These are phyloP conservation scores for Heritiera littoralis DNA, from an alignment of 345 rosid species.

Conservation along the genomic window DNA sequence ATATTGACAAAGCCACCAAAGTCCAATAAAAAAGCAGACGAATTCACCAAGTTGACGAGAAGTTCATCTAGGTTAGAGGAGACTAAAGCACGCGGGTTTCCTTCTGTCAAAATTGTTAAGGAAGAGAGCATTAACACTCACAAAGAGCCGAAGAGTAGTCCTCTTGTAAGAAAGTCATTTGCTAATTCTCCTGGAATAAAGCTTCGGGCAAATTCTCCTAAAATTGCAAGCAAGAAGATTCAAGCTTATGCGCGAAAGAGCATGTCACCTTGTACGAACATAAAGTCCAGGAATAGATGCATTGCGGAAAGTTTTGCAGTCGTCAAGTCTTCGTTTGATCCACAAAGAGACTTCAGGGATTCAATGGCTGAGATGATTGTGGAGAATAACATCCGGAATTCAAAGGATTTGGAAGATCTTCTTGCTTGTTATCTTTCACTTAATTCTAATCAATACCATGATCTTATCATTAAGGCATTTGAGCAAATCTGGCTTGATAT, in stretches of 20 bases:
- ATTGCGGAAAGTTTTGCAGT: constrained; percentile 52
- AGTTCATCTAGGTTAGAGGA: neutral
- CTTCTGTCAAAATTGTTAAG: constrained; percentile 32
- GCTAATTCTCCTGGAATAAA: constrained; percentile 38
- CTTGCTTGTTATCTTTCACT: constrained; percentile 80
- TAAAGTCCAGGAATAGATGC: constrained; percentile 29
- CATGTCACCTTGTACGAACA: constrained; percentile 13
- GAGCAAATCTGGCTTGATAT: constrained; percentile 71
- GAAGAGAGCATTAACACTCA: constrained; percentile 27
- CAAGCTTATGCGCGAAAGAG: constrained; percentile 39
- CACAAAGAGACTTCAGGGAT: constrained; percentile 74
- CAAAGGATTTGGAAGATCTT: constrained; percentile 76
- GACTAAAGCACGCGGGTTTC: constrained; percentile 19
- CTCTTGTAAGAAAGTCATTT: constrained; percentile 28
- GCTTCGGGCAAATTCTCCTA: constrained; percentile 59
- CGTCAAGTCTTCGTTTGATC: constrained; percentile 69
- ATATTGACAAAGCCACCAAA: constrained; percentile 36
- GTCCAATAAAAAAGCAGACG: constrained; percentile 10
- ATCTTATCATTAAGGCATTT: constrained; percentile 64
- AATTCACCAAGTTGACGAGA: constrained; percentile 13
- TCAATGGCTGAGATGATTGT: constrained; percentile 91
- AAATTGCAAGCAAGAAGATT: constrained; percentile 47
- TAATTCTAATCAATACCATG: constrained; percentile 66
- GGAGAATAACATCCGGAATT: constrained; percentile 62
- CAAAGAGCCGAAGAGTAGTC: constrained; percentile 27